Percentiles rank a stretch among this genome's conserved stretches.
Evolutionary conservation across 805 yeast genomes (phyloP).

Genomic region (Candida pseudofarinosa): DNA sequence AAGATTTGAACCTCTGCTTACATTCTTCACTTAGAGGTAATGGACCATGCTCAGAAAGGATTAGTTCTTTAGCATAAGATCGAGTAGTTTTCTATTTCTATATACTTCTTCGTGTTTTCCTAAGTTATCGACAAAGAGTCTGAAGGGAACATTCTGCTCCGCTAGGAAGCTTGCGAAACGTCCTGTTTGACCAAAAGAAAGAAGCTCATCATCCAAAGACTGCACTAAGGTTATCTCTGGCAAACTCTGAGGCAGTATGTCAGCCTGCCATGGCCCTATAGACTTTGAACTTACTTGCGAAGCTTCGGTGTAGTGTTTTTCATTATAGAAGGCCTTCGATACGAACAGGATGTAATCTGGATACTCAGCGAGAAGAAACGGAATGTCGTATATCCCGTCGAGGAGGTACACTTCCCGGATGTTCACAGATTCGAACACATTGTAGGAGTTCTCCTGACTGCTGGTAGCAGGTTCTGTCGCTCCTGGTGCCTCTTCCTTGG

Average conservation of each 20-base stretch:
- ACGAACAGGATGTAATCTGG: conserved; percentile 57
- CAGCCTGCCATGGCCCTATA: neutral
- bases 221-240: conserved; percentile 40
- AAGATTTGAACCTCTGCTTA: conserved; percentile 3
- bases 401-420: conserved; percentile 26
- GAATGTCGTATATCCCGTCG: conserved; percentile 69
- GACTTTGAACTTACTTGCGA: conserved; percentile 19
- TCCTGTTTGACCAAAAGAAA: conserved; percentile 48
- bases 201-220: conserved; percentile 63
- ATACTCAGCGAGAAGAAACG: conserved; percentile 52
- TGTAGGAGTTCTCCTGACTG: neutral
- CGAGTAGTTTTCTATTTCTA: conserved; percentile 34
- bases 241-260: neutral
- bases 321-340: conserved; percentile 47
- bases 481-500: neutral
- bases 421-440: neutral
- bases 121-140: conserved; percentile 27
- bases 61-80: conserved; percentile 5
- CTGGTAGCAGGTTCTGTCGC: neutral
- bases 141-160: conserved; percentile 6
- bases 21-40: too few relatives aligned
- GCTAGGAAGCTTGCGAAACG: conserved; percentile 33
- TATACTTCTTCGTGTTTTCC: conserved; percentile 71
- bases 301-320: conserved; percentile 18
- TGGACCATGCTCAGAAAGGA: too few relatives aligned